phyloP scores from a whole-genome alignment of 164 flowering plant genomes.

The Macadamia tetraphylla region DNA sequence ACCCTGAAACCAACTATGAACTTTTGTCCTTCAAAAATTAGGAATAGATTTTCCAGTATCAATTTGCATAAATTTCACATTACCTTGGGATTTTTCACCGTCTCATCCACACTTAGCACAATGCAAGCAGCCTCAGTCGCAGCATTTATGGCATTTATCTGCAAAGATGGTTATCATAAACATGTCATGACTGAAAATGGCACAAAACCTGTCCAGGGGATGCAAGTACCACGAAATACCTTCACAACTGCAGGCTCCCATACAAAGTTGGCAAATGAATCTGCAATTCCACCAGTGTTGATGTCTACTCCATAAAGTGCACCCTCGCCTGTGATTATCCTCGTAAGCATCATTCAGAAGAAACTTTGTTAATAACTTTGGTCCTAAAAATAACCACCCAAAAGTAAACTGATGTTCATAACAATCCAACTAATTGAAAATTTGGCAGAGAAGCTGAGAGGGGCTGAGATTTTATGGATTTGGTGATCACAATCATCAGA shows the following conservation, averaged over 20 bases:
- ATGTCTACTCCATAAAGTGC: conserved; percentile 91
- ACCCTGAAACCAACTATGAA: too few relatives aligned
- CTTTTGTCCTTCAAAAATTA: too few relatives aligned
- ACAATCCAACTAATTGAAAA: neutral
- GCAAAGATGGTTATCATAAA: conserved; percentile 10
- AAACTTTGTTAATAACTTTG: neutral
- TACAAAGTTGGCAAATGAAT: conserved; percentile 91
- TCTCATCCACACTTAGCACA: conserved; percentile 90
- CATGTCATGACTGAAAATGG: neutral
- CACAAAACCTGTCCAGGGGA: neutral
- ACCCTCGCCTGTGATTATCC: conserved; percentile 67
- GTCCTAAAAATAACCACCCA: neutral
- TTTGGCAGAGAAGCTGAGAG: neutral
- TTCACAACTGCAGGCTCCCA: conserved; percentile 99
- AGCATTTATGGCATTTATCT: conserved; percentile 98
- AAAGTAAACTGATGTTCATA: neutral
- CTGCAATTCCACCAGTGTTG: conserved; percentile 91
- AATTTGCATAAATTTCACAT: neutral
- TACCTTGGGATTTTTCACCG: conserved; percentile 98
- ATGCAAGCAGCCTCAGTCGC: conserved; percentile 98
- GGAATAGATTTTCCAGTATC: too few relatives aligned
- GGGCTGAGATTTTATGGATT: too few relatives aligned
- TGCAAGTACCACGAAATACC: conserved; percentile 30
- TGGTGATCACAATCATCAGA: too few relatives aligned
- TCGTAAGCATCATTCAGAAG: neutral